Evolutionary conservation across 805 yeast genomes (phyloP), one percentile per base, ranked within the genome.

Genomic region (Barnettozyma populi): DNA sequence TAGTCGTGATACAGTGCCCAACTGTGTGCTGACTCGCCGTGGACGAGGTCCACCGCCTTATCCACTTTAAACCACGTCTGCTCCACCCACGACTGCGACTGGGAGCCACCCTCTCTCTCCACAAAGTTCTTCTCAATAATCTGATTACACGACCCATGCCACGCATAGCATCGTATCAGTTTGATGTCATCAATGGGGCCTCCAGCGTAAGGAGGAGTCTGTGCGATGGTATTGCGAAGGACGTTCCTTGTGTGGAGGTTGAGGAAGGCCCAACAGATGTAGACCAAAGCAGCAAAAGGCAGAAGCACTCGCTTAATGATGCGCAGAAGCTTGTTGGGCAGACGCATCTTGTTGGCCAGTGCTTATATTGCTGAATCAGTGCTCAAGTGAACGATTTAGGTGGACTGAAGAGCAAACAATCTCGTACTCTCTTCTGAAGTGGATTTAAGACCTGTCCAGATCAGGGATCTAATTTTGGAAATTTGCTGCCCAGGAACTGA

Each of bases 111-210:
- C 1, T 19, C 44, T 1, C 41, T 19, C 21, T 35, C 42, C 5
- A 41, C 31, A 13, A 29, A 23, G 14, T 16, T 24, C 19, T 48
- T 23, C 44, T 56, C 59, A 21, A 55, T 46, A 31, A 65, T 47
- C 43, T 57, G 60, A 38, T 58, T 55, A 38, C 68, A 65, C 18
- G 48, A 46, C 7, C 60, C 54, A 27, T 56, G 59, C 68, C 67
- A 65, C n/a, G 52, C 50, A 47, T 57, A 61, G 46, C 70, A 65
- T 18, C 55, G 47, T 14, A 63, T 52, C n/a, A 55, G 31, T 48
- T 54, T 61, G 44, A 65, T 53, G 44, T 64, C 68, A 43, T 59
- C 65, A 23, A 65, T 57, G 14, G 51, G 47, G 14, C 68, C 70
- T 2, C 66, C 67, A 0, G 29, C 39, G 53, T 63, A 65, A 5